Conservation (phyloP, 2,329 filamentous ascomycete genomes). For the Ophiosphaerella korrae region DNA sequence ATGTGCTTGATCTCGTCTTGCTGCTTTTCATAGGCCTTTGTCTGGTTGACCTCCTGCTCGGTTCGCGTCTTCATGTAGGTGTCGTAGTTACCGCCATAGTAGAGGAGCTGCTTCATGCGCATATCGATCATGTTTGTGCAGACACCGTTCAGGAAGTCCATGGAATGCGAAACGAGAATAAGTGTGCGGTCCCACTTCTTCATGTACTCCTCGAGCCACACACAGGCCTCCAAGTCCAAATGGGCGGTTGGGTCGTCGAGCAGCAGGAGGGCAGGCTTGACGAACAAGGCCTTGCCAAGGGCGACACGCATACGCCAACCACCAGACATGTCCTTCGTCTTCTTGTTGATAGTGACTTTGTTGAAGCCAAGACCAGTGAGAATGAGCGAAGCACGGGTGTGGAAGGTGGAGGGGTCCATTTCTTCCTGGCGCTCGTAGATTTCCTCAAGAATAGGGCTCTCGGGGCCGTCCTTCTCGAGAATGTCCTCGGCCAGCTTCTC, state of each 20-base stretch:
- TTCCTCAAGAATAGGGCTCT: slow-evolving; percentile 87
- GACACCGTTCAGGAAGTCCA: slow-evolving; percentile 99
- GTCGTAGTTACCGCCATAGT: slow-evolving; percentile 99
- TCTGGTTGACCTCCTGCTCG: slow-evolving; percentile 97
- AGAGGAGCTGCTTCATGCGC: slow-evolving; percentile 83
- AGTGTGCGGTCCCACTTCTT: slow-evolving; percentile 99
- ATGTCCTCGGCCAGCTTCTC: slow-evolving; percentile 89
- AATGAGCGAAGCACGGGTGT: slow-evolving; percentile 93
- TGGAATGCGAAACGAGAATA: slow-evolving; percentile 93
- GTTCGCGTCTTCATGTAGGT: slow-evolving; percentile 89
- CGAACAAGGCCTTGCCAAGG: slow-evolving; percentile 95
- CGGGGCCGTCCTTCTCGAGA: slow-evolving; percentile 88
- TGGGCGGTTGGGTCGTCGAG: slow-evolving; percentile 98
- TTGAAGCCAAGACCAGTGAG: slow-evolving; percentile 99
- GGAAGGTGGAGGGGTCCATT: slow-evolving; percentile 98
- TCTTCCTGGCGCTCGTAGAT: slow-evolving; percentile 99
- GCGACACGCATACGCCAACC: slow-evolving; percentile 99
- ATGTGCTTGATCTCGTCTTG: slow-evolving; percentile 99
- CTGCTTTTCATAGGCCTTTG: slow-evolving; percentile 98
- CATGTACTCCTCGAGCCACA: slow-evolving; percentile 99
- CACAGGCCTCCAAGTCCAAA: slow-evolving; percentile 98
- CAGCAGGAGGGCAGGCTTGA: slow-evolving; percentile 92
- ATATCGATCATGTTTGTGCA: slow-evolving; percentile 99
- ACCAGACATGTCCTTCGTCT: slow-evolving; percentile 99
- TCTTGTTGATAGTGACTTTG: slow-evolving; percentile 97